These are phyloP conservation scores for Tetrahymena borealis DNA, from an alignment of 73 alveolate species.

Conservation along the genomic window DNA sequence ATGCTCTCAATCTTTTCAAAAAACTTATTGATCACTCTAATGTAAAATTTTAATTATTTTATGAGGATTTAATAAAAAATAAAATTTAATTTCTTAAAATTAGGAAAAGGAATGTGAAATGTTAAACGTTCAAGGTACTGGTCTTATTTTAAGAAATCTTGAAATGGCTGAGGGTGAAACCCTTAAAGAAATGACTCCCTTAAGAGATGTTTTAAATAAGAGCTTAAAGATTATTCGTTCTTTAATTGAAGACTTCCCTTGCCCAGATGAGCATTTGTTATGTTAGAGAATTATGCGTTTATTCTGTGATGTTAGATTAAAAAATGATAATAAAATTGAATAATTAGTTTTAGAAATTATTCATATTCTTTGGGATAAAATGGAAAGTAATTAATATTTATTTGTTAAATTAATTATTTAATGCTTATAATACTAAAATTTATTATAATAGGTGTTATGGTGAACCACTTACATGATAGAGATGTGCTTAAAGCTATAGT, in stretches of 20 bases:
- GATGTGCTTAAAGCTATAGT: neutral
- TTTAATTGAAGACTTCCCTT: neutral
- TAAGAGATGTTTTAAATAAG: neutral
- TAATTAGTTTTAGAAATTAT: neutral
- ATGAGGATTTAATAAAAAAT: neutral
- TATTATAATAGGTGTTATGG: neutral
- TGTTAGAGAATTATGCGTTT: neutral
- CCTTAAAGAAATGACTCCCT: neutral
- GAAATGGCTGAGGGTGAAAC: neutral
- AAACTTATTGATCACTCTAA: neutral
- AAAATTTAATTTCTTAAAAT: neutral
- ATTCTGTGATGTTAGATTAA: neutral
- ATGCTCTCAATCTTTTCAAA: neutral
- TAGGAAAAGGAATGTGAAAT: neutral
- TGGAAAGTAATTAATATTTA: neutral
- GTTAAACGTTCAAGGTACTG: neutral
- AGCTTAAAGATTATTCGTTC: neutral
- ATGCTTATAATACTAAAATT: neutral
- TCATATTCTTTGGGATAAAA: neutral
- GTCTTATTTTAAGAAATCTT: neutral
- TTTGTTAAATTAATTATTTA: neutral
- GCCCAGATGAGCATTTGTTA: neutral
- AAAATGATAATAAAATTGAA: neutral
- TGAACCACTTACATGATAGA: neutral
- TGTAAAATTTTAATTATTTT: neutral